A percentile compares a stretch with the other conserved stretches of the same genome.
Evolutionary conservation across 345 rosid genomes (phyloP).

Genomic region (Eucalyptus cloeziana): DNA sequence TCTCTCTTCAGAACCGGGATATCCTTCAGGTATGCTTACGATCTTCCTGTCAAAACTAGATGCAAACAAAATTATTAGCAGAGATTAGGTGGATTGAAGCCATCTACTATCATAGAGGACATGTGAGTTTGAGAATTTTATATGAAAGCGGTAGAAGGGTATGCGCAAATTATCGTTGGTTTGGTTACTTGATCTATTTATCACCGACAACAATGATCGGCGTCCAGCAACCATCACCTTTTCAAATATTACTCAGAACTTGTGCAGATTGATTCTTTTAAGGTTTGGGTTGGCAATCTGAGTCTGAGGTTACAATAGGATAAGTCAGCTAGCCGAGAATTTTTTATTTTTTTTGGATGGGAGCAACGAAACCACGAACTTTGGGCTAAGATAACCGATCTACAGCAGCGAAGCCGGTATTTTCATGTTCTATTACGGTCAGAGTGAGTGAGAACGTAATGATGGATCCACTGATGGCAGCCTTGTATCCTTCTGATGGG

Average conservation of each 20-base stretch:
- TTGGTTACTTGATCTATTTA: neutral
- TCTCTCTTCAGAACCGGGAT: neutral
- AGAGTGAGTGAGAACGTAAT: neutral
- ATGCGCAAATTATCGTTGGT: neutral
- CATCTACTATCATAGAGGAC: neutral
- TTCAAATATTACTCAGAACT: neutral
- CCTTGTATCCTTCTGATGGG: neutral
- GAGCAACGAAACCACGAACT: neutral
- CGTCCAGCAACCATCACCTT: neutral
- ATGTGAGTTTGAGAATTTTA: neutral
- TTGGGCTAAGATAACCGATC: neutral
- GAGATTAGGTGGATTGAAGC: neutral
- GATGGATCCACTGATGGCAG: neutral
- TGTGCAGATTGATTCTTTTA: neutral
- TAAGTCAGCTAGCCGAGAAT: neutral
- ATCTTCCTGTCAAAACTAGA: neutral
- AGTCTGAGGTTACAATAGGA: neutral
- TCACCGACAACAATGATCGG: neutral
- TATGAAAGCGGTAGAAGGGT: neutral
- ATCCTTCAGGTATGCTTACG: neutral
- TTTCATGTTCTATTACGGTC: neutral
- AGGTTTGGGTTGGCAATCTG: neutral
- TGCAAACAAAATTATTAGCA: neutral
- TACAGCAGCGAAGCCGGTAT: neutral
- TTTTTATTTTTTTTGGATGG: neutral